phyloP scores from a whole-genome alignment of 177 flowering plant species.

The Vitis hybrid region DNA sequence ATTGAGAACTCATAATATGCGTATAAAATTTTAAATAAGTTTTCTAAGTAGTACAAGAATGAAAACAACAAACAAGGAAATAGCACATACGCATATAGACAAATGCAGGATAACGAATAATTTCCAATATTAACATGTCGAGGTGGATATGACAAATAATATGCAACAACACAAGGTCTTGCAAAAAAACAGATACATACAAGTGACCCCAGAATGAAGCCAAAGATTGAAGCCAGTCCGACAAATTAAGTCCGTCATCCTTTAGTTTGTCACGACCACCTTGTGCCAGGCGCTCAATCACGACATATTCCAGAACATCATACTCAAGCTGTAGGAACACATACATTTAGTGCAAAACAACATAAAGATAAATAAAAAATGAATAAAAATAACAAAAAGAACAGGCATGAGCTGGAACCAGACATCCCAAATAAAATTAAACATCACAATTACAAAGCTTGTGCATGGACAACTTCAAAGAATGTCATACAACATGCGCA shows the following conservation, averaged over 20 bases:
- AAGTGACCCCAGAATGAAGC: conserved; percentile 99
- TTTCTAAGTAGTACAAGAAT: not conserved
- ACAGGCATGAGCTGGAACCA: not conserved
- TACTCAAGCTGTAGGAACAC: conserved; percentile 67
- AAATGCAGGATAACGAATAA: not conserved
- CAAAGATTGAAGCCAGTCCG: conserved; percentile 99
- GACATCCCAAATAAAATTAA: not conserved
- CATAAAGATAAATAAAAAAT: not conserved
- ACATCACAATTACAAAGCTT: not conserved
- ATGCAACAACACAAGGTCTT: conserved; percentile 1
- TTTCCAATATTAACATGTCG: not conserved
- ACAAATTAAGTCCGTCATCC: conserved; percentile 95
- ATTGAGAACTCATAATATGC: not conserved
- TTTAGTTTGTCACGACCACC: conserved; percentile 92
- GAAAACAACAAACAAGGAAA: conserved; percentile 1
- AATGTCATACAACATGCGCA: not conserved
- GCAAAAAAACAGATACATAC: conserved; percentile 50
- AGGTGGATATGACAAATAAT: not conserved
- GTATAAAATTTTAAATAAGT: not conserved
- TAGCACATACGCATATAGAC: not conserved
- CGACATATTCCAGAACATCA: conserved; percentile 96
- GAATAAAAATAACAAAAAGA: not conserved
- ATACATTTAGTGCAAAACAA: conserved; percentile 15
- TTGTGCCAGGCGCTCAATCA: conserved; percentile 95
- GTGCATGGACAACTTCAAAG: not conserved